Evolutionary conservation across 1,284 basidiomycete genomes (phyloP).

Genomic region (Chondrostereum purpureum): DNA sequence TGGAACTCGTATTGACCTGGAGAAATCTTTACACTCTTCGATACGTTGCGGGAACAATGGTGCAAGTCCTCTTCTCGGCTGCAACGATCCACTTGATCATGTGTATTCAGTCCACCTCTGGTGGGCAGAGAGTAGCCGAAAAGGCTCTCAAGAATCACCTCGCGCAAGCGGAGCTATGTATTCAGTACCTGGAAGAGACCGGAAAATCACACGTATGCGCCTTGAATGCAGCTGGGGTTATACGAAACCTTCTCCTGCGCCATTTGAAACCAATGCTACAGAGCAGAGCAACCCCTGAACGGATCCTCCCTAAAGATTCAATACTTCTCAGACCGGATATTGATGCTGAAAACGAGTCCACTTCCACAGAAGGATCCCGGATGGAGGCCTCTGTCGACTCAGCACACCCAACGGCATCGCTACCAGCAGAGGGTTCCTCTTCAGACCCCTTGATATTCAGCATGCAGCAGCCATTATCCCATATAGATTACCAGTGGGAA

Average conservation of each 20-base stretch:
- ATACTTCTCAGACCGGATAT: too few relatives aligned
- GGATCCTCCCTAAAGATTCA: background rate
- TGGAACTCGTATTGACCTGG: constrained; percentile 40
- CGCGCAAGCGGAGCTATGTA: constrained; percentile 14
- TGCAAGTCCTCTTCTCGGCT: constrained; percentile 44
- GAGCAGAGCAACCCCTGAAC: constrained; percentile 1
- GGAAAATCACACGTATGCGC: constrained; percentile 17
- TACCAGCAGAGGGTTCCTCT: too few relatives aligned
- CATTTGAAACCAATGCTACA: constrained; percentile 31
- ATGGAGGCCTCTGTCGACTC: too few relatives aligned
- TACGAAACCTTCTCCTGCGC: constrained; percentile 29
- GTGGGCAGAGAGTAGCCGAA: constrained; percentile 9
- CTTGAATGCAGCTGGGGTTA: constrained; percentile 18
- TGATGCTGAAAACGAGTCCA: too few relatives aligned
- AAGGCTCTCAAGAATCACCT: constrained; percentile 8
- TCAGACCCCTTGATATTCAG: too few relatives aligned
- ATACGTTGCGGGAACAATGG: constrained; percentile 39
- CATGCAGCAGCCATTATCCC: too few relatives aligned
- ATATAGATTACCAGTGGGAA: too few relatives aligned
- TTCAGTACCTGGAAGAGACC: constrained; percentile 18
- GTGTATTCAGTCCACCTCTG: constrained; percentile 28
- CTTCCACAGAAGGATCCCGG: too few relatives aligned
- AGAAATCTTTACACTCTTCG: constrained; percentile 37
- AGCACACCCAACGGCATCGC: too few relatives aligned
- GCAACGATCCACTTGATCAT: constrained; percentile 40